Percentiles rank a stretch among this genome's conserved stretches.
Conservation (phyloP, 495 filamentous ascomycete species). For the Hypoxylon perforatum region DNA sequence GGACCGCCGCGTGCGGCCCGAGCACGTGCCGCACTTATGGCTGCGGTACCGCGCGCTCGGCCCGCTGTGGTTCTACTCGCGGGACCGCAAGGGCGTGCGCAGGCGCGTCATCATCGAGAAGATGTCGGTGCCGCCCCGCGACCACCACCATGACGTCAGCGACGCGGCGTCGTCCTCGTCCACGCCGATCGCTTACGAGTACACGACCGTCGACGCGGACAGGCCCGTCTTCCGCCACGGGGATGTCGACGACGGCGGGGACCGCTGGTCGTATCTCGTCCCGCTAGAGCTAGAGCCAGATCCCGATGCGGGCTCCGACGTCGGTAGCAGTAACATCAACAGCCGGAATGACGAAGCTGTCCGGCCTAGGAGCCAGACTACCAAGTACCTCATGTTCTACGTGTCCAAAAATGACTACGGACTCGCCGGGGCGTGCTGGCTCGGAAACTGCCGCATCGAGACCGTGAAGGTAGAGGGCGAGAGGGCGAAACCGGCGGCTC, state of each 20-base stretch:
- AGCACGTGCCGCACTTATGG: not conserved
- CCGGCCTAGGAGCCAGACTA: too few relatives aligned
- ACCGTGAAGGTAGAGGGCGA: constrained; percentile 51
- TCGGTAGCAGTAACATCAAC: not conserved
- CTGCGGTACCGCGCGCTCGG: constrained; percentile 35
- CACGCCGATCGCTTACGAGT: too few relatives aligned
- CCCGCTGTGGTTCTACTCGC: constrained; percentile 43
- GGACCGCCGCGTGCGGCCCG: constrained; percentile 43
- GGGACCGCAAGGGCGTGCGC: not conserved
- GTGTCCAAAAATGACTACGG: constrained; percentile 1
- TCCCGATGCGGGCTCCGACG: not conserved
- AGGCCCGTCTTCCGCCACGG: too few relatives aligned
- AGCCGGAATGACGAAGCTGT: not conserved
- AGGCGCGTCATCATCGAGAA: constrained; percentile 46
- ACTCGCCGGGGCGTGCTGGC: constrained; percentile 9
- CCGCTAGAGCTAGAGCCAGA: constrained; percentile 11
- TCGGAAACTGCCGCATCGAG: constrained; percentile 39
- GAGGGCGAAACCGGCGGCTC: constrained; percentile 23
- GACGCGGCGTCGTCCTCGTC: too few relatives aligned
- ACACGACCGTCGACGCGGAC: not conserved
- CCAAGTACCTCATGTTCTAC: constrained; percentile 7
- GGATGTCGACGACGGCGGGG: not conserved
- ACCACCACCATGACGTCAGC: too few relatives aligned
- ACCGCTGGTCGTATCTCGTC: constrained; percentile 1
- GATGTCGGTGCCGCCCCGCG: too few relatives aligned